Conservation (phyloP, 805 yeast species). For the Candida patagonica region DNA sequence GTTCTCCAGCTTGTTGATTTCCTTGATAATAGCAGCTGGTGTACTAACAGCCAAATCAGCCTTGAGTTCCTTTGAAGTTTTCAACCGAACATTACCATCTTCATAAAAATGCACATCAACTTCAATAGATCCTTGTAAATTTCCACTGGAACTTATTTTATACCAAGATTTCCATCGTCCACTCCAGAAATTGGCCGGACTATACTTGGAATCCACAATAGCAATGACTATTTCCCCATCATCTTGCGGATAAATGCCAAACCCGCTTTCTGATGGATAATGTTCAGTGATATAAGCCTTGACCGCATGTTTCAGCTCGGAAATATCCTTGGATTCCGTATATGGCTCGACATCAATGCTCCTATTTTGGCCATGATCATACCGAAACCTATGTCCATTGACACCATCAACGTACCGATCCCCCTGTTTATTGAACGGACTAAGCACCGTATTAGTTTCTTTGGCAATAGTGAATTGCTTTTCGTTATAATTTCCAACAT, state of each 20-base stretch:
- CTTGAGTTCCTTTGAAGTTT: slow-evolving; percentile 29
- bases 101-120: slow-evolving; percentile 88
- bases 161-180: slow-evolving; percentile 81
- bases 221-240: slow-evolving; percentile 35
- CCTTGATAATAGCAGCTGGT: slow-evolving; percentile 28
- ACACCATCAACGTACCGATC: slow-evolving; percentile 44
- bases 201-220: slow-evolving; percentile 62
- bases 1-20: slow-evolving; percentile 50
- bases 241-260: slow-evolving; percentile 34
- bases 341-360: slow-evolving; percentile 6
- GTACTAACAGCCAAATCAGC: slow-evolving; percentile 5
- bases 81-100: slow-evolving; percentile 88
- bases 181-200: slow-evolving; percentile 73
- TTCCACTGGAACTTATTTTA: slow-evolving; percentile 29
- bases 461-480: slow-evolving; percentile 29
- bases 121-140: slow-evolving; percentile 43
- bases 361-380: slow-evolving; percentile 17
- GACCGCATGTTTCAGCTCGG: slow-evolving; percentile 14
- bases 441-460: slow-evolving; percentile 31
- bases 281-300: slow-evolving; percentile 49
- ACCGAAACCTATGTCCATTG: slow-evolving; percentile 19
- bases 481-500: slow-evolving; percentile 35
- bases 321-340: neutral
- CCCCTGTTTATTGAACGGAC: slow-evolving; percentile 40
- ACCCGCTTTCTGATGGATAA: slow-evolving; percentile 49